Evolutionary conservation across 306 rosid species (phyloP).

Genomic region (Fragaria iinumae): DNA sequence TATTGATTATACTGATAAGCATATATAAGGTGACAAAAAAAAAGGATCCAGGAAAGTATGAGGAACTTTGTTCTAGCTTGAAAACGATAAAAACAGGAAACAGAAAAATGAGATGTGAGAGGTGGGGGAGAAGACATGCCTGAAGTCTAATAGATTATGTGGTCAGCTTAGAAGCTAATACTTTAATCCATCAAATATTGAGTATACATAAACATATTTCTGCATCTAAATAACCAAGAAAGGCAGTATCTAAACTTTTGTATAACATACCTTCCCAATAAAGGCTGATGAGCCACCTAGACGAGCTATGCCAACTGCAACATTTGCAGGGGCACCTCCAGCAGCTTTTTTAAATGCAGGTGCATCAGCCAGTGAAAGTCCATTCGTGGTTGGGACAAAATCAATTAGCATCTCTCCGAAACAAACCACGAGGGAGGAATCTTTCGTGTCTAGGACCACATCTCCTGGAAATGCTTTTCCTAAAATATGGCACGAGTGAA

Average conservation of each 20-base stretch:
- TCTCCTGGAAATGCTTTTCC: constrained; percentile 67
- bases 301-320: constrained; percentile 91
- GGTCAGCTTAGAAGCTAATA: background rate
- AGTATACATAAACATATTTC: background rate
- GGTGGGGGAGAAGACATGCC: background rate
- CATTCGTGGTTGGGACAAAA: constrained; percentile 79
- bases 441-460: constrained; percentile 50
- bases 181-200: background rate
- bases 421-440: constrained; percentile 81
- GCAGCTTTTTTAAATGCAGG: constrained; percentile 95
- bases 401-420: constrained; percentile 97
- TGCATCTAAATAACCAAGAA: background rate
- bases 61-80: background rate
- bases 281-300: constrained; percentile 95
- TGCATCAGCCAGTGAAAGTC: constrained; percentile 85
- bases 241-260: constrained; percentile 16
- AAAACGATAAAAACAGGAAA: background rate
- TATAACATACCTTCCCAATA: constrained; percentile 73
- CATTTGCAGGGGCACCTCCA: constrained; percentile 99
- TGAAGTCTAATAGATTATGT: background rate
- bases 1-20: background rate
- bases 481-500: constrained; percentile 29
- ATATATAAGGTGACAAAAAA: background rate
- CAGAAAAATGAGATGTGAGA: background rate
- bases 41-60: background rate